Conservation (phyloP, 495 filamentous ascomycete genomes). For the Tuber magnatum region DNA sequence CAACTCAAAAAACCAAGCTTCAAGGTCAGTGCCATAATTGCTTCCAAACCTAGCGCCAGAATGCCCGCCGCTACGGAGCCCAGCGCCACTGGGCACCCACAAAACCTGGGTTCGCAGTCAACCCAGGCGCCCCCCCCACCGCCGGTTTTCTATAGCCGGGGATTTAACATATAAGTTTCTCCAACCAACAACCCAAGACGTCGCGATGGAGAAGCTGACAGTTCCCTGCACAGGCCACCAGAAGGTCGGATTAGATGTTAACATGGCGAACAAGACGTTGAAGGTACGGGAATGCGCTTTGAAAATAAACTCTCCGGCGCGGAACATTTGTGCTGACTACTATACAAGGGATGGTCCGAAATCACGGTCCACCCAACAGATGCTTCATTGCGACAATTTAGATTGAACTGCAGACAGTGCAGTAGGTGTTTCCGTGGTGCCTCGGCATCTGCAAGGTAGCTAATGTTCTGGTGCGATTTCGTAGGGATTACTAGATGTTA, state of each 20-base stretch:
- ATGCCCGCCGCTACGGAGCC: slow-evolving; percentile 19
- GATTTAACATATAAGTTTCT: slow-evolving; percentile 41
- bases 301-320: neutral
- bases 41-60: slow-evolving; percentile 4
- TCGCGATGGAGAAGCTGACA: slow-evolving; percentile 48
- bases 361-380: slow-evolving; percentile 67
- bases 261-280: slow-evolving; percentile 67
- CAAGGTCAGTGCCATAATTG: neutral
- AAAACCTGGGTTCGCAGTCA: slow-evolving; percentile 30
- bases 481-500: slow-evolving; percentile 48
- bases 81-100: neutral
- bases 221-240: slow-evolving; percentile 52
- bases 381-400: slow-evolving; percentile 60
- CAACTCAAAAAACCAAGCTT: slow-evolving; percentile 5
- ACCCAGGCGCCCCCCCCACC: slow-evolving; percentile 40
- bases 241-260: slow-evolving; percentile 77
- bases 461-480: slow-evolving; percentile 13
- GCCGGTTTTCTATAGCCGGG: slow-evolving; percentile 35
- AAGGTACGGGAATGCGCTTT: slow-evolving; percentile 46
- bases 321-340: slow-evolving; percentile 11
- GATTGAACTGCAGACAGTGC: slow-evolving; percentile 80
- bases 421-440: slow-evolving; percentile 51
- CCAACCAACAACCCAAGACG: slow-evolving; percentile 32
- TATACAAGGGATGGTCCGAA: slow-evolving; percentile 55
- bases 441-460: neutral